Evolutionary conservation across 2,329 filamentous ascomycete species (phyloP).

Genomic region (Cladosporium cucumerinum): DNA sequence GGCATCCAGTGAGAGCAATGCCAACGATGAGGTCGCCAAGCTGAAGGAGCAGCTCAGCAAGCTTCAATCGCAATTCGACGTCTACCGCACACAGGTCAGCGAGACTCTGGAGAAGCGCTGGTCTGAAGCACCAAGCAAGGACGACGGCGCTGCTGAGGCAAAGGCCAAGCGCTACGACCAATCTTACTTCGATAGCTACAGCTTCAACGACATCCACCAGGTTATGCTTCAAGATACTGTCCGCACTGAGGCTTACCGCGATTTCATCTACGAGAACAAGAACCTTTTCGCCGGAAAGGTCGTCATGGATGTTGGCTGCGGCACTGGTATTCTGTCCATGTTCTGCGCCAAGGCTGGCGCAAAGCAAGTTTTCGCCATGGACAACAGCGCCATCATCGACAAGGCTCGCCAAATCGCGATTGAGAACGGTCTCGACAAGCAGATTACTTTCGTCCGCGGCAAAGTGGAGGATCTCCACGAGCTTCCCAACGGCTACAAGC

Average conservation of each 20-base stretch:
- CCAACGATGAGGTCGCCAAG: slow-evolving; percentile 17
- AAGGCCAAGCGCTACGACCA: slow-evolving; percentile 23
- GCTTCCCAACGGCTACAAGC: slow-evolving; percentile 60
- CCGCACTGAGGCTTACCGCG: slow-evolving; percentile 85
- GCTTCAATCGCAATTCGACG: slow-evolving; percentile 23
- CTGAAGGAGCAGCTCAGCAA: slow-evolving; percentile 23
- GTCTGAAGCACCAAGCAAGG: slow-evolving; percentile 20
- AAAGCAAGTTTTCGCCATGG: slow-evolving; percentile 80
- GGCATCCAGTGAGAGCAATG: background rate
- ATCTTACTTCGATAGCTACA: slow-evolving; percentile 29
- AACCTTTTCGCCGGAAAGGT: slow-evolving; percentile 79
- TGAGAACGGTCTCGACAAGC: slow-evolving; percentile 69
- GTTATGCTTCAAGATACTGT: slow-evolving; percentile 91
- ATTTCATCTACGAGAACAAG: slow-evolving; percentile 93
- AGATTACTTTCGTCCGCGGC: slow-evolving; percentile 76
- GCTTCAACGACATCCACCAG: slow-evolving; percentile 68
- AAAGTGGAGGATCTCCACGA: slow-evolving; percentile 78
- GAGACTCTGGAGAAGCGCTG: slow-evolving; percentile 28
- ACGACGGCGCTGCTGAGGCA: slow-evolving; percentile 17
- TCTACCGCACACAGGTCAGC: slow-evolving; percentile 25
- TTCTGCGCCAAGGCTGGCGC: slow-evolving; percentile 91
- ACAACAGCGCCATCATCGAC: slow-evolving; percentile 86
- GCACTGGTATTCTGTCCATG: slow-evolving; percentile 82
- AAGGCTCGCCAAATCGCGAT: slow-evolving; percentile 83
- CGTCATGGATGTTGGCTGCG: slow-evolving; percentile 85